These are phyloP conservation scores for Hanseniaspora mollemarum DNA, from an alignment of 805 yeast species.

Conservation along the genomic window DNA sequence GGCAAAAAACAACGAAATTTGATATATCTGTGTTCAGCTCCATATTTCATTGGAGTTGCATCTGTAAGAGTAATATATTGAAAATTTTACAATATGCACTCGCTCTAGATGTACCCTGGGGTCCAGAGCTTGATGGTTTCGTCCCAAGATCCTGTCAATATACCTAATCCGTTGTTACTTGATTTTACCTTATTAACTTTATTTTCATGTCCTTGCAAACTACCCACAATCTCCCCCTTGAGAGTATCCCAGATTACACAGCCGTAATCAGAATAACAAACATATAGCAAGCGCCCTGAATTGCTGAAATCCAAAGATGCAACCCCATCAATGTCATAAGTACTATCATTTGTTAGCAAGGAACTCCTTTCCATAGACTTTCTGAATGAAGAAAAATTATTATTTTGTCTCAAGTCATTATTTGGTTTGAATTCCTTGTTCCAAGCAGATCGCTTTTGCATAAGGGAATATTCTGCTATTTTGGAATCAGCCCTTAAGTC, in stretches of 20 bases:
- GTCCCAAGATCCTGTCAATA: conserved; percentile 77
- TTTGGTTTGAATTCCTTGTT: conserved; percentile 15
- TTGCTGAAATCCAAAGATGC: conserved; percentile 58
- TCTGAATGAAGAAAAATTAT: conserved; percentile 17
- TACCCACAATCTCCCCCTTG: conserved; percentile 52
- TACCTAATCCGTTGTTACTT: conserved; percentile 63
- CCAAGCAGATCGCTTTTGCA: conserved; percentile 16
- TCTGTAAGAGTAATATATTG: too few relatives aligned
- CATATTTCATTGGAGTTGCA: too few relatives aligned
- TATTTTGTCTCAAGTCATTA: neutral
- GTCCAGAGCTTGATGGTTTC: conserved; percentile 59
- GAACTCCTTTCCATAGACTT: conserved; percentile 12
- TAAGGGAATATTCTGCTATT: conserved; percentile 39
- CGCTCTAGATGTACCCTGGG: conserved; percentile 24
- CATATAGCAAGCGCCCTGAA: conserved; percentile 63
- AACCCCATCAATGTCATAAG: conserved; percentile 55
- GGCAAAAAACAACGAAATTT: too few relatives aligned
- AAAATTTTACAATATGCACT: neutral
- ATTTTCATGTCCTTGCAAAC: conserved; percentile 52
- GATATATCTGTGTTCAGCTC: too few relatives aligned
- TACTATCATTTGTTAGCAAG: conserved; percentile 21
- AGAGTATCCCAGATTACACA: conserved; percentile 71
- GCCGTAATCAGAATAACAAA: conserved; percentile 64
- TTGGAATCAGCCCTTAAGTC: conserved; percentile 72
- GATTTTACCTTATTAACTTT: conserved; percentile 52